phyloP scores from a whole-genome alignment of 106 monocot species.

The Dendrobium huoshanense region DNA sequence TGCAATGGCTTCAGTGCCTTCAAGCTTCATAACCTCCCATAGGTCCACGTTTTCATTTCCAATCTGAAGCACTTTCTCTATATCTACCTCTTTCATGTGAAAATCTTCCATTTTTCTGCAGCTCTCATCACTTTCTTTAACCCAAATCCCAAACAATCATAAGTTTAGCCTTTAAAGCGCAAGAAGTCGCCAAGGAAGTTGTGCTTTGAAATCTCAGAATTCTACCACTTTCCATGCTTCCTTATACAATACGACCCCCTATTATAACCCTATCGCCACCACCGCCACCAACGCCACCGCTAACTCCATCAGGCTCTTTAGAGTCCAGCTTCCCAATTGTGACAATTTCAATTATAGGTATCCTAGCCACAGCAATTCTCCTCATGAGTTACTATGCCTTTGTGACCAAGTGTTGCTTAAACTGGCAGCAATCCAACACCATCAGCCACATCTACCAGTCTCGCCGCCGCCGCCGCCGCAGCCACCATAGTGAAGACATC shows the following conservation, averaged over 20 bases:
- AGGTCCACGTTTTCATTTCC: too few species aligned
- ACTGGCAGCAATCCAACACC: slow-evolving; percentile 2
- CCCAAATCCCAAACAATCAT: background rate
- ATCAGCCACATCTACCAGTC: background rate
- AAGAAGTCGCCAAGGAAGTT: too few species aligned
- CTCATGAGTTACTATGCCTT: slow-evolving; percentile 16
- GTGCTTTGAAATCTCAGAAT: background rate
- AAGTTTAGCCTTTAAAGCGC: background rate
- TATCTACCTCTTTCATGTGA: background rate
- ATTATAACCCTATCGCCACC: background rate
- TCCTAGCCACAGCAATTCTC: slow-evolving; percentile 11
- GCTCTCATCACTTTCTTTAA: background rate
- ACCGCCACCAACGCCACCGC: background rate
- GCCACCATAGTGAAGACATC: background rate
- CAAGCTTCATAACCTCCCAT: too few species aligned
- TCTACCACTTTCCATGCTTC: background rate
- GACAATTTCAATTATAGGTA: slow-evolving; percentile 9
- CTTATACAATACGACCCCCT: background rate
- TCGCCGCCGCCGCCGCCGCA: background rate
- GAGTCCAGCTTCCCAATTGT: slow-evolving; percentile 9
- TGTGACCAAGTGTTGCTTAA: slow-evolving; percentile 26
- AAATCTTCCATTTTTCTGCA: background rate
- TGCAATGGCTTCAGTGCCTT: background rate
- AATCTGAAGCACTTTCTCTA: background rate
- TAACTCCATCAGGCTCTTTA: background rate